Conservation (phyloP, 306 rosid genomes). For the Ormosia semicastrata region DNA sequence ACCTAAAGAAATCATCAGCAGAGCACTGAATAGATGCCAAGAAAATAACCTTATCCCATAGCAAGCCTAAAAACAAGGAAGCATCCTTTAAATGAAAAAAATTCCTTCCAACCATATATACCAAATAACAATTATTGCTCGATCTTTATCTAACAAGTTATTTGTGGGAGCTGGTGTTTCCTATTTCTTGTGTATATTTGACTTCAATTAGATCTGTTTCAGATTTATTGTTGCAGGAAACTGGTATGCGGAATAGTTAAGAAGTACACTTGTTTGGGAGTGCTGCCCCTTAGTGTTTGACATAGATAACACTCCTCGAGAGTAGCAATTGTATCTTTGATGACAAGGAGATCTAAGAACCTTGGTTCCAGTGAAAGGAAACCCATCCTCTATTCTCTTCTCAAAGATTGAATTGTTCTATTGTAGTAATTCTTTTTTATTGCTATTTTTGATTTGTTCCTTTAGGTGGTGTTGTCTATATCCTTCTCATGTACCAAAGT, state of each 20-base stretch:
- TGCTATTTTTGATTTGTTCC: not conserved
- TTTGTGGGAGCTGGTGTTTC: not conserved
- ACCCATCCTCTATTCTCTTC: not conserved
- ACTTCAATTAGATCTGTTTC: not conserved
- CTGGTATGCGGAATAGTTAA: not conserved
- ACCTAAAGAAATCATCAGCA: not conserved
- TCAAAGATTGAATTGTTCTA: not conserved
- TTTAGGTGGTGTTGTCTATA: not conserved
- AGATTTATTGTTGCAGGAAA: not conserved
- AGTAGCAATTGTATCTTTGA: not conserved
- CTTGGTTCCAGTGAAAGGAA: not conserved
- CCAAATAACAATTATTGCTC: not conserved
- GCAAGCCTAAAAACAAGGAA: not conserved
- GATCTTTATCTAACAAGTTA: not conserved
- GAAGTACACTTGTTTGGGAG: not conserved
- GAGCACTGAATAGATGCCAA: not conserved
- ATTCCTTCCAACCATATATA: not conserved
- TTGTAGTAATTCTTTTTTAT: not conserved
- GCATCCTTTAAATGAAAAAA: not conserved
- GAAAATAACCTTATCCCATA: not conserved
- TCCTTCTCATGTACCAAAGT: not conserved
- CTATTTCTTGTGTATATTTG: not conserved
- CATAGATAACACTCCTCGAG: not conserved
- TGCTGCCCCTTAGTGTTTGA: not conserved
- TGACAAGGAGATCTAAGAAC: not conserved